A percentile compares a stretch with the other conserved stretches of the same genome.
Conservation (phyloP, 306 rosid species). For the Vigna radiata region DNA sequence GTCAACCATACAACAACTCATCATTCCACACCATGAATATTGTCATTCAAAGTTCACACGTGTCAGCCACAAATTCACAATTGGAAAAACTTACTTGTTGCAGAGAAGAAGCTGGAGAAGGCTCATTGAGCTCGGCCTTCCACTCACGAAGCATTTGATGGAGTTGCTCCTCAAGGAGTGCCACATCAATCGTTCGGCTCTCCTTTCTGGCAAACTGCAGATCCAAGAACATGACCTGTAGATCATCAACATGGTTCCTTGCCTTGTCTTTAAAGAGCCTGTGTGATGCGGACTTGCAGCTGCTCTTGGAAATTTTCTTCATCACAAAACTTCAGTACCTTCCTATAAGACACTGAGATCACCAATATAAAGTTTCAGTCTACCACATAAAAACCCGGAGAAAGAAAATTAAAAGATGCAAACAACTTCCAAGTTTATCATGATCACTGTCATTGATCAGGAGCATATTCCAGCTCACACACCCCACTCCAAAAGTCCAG, state of each 20-base stretch:
- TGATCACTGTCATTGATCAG: slow-evolving; percentile 22
- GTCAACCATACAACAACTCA: slow-evolving; percentile 49
- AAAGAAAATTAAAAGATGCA: slow-evolving; percentile 13
- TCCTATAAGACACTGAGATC: slow-evolving; percentile 46
- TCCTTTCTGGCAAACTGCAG: slow-evolving; percentile 89
- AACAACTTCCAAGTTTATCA: slow-evolving; percentile 30
- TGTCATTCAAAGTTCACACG: slow-evolving; percentile 24
- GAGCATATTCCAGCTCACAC: slow-evolving; percentile 35
- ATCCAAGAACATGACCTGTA: slow-evolving; percentile 77
- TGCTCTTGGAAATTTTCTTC: slow-evolving; percentile 81
- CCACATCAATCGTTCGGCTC: slow-evolving; percentile 70
- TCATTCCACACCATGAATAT: slow-evolving; percentile 39
- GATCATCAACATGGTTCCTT: slow-evolving; percentile 84
- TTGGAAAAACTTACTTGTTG: slow-evolving; percentile 66
- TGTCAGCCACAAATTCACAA: slow-evolving; percentile 38
- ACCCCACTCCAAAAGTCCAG: slow-evolving; percentile 10
- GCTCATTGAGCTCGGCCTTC: slow-evolving; percentile 88
- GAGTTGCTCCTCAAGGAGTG: slow-evolving; percentile 86
- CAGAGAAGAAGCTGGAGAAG: slow-evolving; percentile 82
- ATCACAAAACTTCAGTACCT: slow-evolving; percentile 49
- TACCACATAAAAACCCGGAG: background rate
- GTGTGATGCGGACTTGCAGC: slow-evolving; percentile 84
- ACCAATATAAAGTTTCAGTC: slow-evolving; percentile 39
- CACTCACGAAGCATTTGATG: slow-evolving; percentile 96
- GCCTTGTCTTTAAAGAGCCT: slow-evolving; percentile 85